Percentiles rank a stretch among this genome's conserved stretches.
phyloP scores from a whole-genome alignment of 768 basidiomycete genomes.

The Pholiota molesta region DNA sequence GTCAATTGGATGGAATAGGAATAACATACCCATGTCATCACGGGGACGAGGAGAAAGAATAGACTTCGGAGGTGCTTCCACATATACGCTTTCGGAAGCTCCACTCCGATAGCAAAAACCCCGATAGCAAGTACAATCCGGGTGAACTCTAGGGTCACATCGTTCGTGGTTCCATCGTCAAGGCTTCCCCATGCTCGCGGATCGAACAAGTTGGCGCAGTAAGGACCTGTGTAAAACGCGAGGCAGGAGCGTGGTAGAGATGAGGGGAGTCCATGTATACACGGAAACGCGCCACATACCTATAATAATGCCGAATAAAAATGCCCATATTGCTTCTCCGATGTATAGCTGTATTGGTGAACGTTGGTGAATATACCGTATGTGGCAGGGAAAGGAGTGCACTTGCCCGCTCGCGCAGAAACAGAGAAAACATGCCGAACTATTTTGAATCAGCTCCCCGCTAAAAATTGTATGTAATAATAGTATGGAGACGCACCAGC shows the following conservation, averaged over 20 bases:
- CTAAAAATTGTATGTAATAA: background rate
- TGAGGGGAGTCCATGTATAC: slow-evolving; percentile 12
- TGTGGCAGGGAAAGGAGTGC: background rate
- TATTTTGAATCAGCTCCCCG: slow-evolving; percentile 27
- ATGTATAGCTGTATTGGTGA: slow-evolving; percentile 67
- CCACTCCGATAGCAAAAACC: slow-evolving; percentile 98
- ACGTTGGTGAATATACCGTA: slow-evolving; percentile 7
- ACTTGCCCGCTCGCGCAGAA: slow-evolving; percentile 82
- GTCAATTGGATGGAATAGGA: slow-evolving; percentile 1
- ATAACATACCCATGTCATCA: slow-evolving; percentile 79
- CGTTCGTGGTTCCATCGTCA: slow-evolving; percentile 55
- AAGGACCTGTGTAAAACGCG: slow-evolving; percentile 58
- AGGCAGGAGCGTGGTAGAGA: slow-evolving; percentile 1
- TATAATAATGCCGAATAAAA: slow-evolving; percentile 89
- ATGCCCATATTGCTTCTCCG: slow-evolving; percentile 96
- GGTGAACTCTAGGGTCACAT: slow-evolving; percentile 88
- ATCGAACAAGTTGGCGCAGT: slow-evolving; percentile 80
- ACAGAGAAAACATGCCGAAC: slow-evolving; percentile 95
- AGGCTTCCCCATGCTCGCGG: slow-evolving; percentile 71
- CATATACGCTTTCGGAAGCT: slow-evolving; percentile 96
- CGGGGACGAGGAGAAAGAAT: slow-evolving; percentile 78
- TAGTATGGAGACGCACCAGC: slow-evolving; percentile 48
- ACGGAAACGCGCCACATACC: slow-evolving; percentile 45
- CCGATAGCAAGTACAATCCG: slow-evolving; percentile 94
- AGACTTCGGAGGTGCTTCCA: slow-evolving; percentile 90